These are phyloP conservation scores for Taphrina flavorubra DNA, from an alignment of 1,139 yeast species.

Conservation along the genomic window DNA sequence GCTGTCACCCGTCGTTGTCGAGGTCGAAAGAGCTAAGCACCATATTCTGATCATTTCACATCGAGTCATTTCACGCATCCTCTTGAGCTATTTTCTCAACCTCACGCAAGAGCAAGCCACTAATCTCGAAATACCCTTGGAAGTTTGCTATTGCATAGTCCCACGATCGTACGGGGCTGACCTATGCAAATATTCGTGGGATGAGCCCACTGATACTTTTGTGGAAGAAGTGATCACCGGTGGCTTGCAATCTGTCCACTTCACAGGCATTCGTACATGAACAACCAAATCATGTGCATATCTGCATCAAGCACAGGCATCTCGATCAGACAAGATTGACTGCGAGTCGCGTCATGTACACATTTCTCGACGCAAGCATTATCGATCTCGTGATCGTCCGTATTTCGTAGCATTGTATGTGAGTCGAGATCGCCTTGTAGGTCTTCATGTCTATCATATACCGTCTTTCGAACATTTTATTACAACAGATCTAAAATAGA, in stretches of 20 bases:
- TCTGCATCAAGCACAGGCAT: no score
- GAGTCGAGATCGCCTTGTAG: no score
- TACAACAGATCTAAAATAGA: no score
- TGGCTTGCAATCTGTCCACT: constrained; percentile 30
- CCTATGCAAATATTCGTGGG: constrained; percentile 33
- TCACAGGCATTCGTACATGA: constrained; percentile 19
- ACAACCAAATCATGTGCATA: not conserved
- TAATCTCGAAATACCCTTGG: constrained; percentile 89
- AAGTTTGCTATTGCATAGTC: constrained; percentile 85
- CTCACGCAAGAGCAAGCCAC: constrained; percentile 71
- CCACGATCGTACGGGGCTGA: constrained; percentile 82
- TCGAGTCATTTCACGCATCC: constrained; percentile 85
- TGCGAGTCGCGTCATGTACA: no score
- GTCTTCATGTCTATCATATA: no score
- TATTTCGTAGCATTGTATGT: no score
- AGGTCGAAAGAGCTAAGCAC: constrained; percentile 88
- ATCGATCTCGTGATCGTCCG: no score
- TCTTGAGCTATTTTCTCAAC: constrained; percentile 87
- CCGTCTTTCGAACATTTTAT: no score
- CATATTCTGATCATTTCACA: constrained; percentile 84
- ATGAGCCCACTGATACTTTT: constrained; percentile 29
- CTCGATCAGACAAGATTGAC: no score
- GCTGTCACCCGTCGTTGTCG: constrained; percentile 86
- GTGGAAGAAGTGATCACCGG: constrained; percentile 35
- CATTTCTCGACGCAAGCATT: no score